Conservation (phyloP, 768 basidiomycete genomes). For the Rhizopogon roseolus region DNA sequence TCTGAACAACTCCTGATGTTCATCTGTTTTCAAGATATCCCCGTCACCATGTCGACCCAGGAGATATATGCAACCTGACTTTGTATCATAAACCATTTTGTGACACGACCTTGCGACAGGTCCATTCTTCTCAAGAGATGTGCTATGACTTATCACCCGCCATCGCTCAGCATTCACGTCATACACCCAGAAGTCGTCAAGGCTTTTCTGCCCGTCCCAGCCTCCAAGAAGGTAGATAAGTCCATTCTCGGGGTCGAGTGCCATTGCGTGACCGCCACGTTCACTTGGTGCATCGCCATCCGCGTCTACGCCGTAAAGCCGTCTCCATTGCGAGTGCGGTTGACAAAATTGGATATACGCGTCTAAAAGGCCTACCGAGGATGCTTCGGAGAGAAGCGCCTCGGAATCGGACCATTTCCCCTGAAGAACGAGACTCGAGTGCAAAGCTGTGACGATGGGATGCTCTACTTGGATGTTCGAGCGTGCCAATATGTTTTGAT, state of each 20-base stretch:
- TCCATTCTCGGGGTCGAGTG: conserved; percentile 59
- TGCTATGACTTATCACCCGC: conserved; percentile 52
- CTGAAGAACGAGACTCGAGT: conserved; percentile 58
- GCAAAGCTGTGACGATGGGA: conserved; percentile 61
- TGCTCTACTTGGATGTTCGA: conserved; percentile 61
- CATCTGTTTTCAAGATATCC: conserved; percentile 33
- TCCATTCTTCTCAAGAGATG: conserved; percentile 54
- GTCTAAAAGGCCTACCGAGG: conserved; percentile 56
- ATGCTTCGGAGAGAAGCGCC: conserved; percentile 42
- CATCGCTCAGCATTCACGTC: conserved; percentile 55
- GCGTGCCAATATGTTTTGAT: conserved; percentile 50
- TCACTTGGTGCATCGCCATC: conserved; percentile 60
- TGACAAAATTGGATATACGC: conserved; percentile 50
- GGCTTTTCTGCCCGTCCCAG: conserved; percentile 66
- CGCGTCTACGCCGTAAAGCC: conserved; percentile 52
- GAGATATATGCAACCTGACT: conserved; percentile 65
- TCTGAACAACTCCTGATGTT: conserved; percentile 29
- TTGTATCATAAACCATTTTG: conserved; percentile 77
- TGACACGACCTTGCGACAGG: conserved; percentile 74
- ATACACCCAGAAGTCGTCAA: conserved; percentile 81
- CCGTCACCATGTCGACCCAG: conserved; percentile 64
- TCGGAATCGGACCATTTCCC: conserved; percentile 64
- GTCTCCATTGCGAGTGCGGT: conserved; percentile 59
- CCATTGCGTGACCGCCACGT: conserved; percentile 81
- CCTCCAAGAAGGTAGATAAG: conserved; percentile 76